Evolutionary conservation across 2,329 filamentous ascomycete genomes (phyloP).

Genomic region (Arthrobotrys conoides): DNA sequence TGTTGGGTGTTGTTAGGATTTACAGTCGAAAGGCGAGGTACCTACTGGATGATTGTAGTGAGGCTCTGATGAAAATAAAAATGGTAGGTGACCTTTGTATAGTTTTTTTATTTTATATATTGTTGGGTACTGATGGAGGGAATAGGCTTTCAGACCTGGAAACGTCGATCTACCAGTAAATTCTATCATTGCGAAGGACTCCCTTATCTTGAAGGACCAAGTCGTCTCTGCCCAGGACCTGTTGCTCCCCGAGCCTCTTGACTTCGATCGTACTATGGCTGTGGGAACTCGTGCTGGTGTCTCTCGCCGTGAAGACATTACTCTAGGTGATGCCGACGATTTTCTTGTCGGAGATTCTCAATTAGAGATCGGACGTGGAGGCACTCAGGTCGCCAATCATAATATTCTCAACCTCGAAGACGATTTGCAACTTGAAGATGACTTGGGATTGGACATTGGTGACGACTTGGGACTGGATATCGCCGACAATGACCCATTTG

Average conservation of each 20-base stretch:
- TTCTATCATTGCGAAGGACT: conserved; percentile 83
- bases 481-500: conserved; percentile 72
- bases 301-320: conserved; percentile 75
- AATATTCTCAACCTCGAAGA: conserved; percentile 50
- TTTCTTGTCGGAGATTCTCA: conserved; percentile 53
- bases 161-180: conserved; percentile 95
- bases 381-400: conserved; percentile 52
- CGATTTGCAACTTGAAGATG: conserved; percentile 72
- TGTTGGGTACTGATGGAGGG: neutral
- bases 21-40: conserved; percentile 98
- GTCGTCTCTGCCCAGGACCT: conserved; percentile 93
- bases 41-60: conserved; percentile 95
- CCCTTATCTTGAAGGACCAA: conserved; percentile 89
- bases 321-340: conserved; percentile 73
- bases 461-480: conserved; percentile 82
- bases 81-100: conserved; percentile 76
- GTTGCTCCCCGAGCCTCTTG: conserved; percentile 84
- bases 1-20: conserved; percentile 96
- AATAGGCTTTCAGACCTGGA: conserved; percentile 90
- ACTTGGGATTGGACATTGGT: conserved; percentile 80
- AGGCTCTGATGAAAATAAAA: conserved; percentile 97
- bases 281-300: conserved; percentile 65
- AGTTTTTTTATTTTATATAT: conserved; percentile 13
- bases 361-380: conserved; percentile 54
- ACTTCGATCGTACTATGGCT: conserved; percentile 71